These are phyloP conservation scores for Paramecium bursaria DNA, from an alignment of 73 alveolate genomes.

Conservation along the genomic window DNA sequence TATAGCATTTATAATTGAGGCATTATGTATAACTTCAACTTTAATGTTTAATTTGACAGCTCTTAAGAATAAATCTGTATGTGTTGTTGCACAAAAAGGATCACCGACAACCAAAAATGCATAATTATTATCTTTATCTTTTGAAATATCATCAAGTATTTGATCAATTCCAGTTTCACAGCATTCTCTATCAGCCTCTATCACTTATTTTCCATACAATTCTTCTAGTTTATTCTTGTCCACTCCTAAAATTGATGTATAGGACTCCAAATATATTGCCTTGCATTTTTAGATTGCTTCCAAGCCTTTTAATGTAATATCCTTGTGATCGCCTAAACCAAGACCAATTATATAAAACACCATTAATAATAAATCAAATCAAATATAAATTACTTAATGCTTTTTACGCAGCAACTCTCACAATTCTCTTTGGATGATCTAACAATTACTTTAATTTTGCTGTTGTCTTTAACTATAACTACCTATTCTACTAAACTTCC, in stretches of 20 bases:
- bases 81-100: conserved; percentile 99
- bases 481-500: too few relatives aligned
- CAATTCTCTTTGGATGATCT: too few relatives aligned
- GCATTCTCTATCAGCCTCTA: conserved; percentile 98
- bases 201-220: conserved; percentile 89
- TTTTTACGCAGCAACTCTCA: too few relatives aligned
- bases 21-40: conserved; percentile 98
- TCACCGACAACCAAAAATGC: conserved; percentile 99
- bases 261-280: conserved; percentile 87
- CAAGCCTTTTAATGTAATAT: conserved; percentile 97
- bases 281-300: conserved; percentile 89
- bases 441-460: too few relatives aligned
- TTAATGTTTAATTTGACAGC: conserved; percentile 94
- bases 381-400: too few relatives aligned
- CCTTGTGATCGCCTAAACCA: conserved; percentile 97
- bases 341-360: conserved; percentile 98
- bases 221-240: conserved; percentile 84
- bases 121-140: conserved; percentile 73
- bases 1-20: conserved; percentile 96
- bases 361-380: too few relatives aligned
- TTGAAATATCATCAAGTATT: conserved; percentile 91
- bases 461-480: too few relatives aligned
- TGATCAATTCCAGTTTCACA: conserved; percentile 97
- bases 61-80: conserved; percentile 96
- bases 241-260: conserved; percentile 97